These are phyloP conservation scores for Corinectria fuckeliana DNA, from an alignment of 2,329 filamentous ascomycete genomes.

Conservation along the genomic window DNA sequence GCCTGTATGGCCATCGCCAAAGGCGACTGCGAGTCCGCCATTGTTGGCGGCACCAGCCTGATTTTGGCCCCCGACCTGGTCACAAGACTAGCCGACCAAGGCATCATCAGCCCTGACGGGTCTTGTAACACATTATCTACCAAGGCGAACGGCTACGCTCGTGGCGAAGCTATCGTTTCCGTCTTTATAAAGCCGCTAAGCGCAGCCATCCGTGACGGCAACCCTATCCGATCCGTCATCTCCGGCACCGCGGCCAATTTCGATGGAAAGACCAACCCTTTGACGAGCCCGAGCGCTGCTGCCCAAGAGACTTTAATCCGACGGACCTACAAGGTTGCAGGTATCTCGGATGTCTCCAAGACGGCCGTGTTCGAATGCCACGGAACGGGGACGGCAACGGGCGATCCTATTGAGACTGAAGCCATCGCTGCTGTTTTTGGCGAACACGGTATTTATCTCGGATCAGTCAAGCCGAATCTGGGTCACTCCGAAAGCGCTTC, in stretches of 20 bases:
- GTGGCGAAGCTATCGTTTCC: slow-evolving; percentile 48
- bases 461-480: slow-evolving; percentile 49
- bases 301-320: slow-evolving; percentile 43
- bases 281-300: background rate
- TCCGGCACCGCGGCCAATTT: slow-evolving; percentile 42
- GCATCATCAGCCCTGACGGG: slow-evolving; percentile 34
- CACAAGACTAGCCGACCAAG: slow-evolving; percentile 26
- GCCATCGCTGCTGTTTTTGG: background rate
- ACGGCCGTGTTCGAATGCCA: slow-evolving; percentile 12
- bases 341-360: slow-evolving; percentile 20
- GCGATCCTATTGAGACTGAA: slow-evolving; percentile 17
- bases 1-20: slow-evolving; percentile 40
- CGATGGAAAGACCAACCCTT: slow-evolving; percentile 44
- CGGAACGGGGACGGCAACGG: slow-evolving; percentile 29
- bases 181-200: slow-evolving; percentile 47
- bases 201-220: slow-evolving; percentile 50
- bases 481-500: slow-evolving; percentile 33
- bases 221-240: slow-evolving; percentile 46
- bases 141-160: slow-evolving; percentile 47
- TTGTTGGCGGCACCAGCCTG: slow-evolving; percentile 44
- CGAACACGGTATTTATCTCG: background rate
- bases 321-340: slow-evolving; percentile 35
- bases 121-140: slow-evolving; percentile 45
- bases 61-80: slow-evolving; percentile 38
- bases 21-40: slow-evolving; percentile 36